Evolutionary conservation across 2,329 filamentous ascomycete genomes (phyloP), one percentile per base, ranked within the genome.

Genomic region (Lecanosticta acicola): DNA sequence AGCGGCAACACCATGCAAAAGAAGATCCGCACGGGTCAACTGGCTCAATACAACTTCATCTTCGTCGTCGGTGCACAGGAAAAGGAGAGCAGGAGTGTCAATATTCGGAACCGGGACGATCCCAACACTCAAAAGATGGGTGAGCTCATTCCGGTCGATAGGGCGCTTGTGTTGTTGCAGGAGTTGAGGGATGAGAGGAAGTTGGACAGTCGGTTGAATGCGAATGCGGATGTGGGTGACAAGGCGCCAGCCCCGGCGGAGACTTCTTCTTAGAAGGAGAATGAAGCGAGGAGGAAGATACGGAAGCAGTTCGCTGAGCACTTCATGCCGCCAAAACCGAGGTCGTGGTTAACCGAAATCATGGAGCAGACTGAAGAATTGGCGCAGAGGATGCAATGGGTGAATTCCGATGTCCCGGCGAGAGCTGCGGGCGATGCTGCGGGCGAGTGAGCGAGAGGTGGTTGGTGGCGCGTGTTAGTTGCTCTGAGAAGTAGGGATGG

Each of bases 41-140:
- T 91, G 59, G 76, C 83, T 42, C 83, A 89, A 68, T 91, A 90
- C 72, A 90, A 90, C 72, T 89, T 85, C 68, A 85, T 89, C 59
- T 85, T 90, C 60, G 80, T 84, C 29, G 78, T 84, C 14, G 80
- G 80, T 46, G 79, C 78, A 3, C 70, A 79, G 59, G 80, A 84
- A 67, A 76, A 73, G 64, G 74, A 81, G 53, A 68, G 68, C 16
- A 70, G 76, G 48, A 73, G 75, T 3, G 78, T 83, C 51, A 84
- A 83, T 61, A 79, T 83, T 57, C 72, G 80, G 34, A 83, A 83
- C 64, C 70, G 80, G 41, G 80, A 84, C 57, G 77, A 82, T 55
- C 77, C 76, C 14, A 70, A 72, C 34, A 80, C 77, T 8, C 80
- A 83, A 65, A 75, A 78, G 54, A 73, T 78, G 68, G 80, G 80